These are phyloP conservation scores for Stemphylium lycopersici DNA, from an alignment of 2,329 filamentous ascomycete genomes.

Conservation along the genomic window DNA sequence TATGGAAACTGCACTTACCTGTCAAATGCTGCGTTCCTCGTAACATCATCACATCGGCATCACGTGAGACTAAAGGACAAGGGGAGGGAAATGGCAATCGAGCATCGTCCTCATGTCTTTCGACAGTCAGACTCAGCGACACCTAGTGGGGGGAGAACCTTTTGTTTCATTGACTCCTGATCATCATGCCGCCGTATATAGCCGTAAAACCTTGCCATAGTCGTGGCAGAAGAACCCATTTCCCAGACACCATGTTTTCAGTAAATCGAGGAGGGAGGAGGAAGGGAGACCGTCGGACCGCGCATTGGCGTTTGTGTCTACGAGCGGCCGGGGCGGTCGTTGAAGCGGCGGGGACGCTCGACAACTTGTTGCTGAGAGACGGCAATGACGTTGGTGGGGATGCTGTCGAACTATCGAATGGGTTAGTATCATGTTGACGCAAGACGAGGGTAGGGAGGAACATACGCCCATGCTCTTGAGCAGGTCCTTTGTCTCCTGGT, in stretches of 20 bases:
- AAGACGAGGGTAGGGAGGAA: slow-evolving; percentile 44
- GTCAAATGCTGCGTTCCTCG: background rate
- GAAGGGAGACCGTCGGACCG: slow-evolving; percentile 56
- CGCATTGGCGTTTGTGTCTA: slow-evolving; percentile 27
- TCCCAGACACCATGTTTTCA: slow-evolving; percentile 75
- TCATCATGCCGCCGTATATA: slow-evolving; percentile 72
- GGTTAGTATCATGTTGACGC: slow-evolving; percentile 14
- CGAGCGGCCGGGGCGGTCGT: slow-evolving; percentile 61
- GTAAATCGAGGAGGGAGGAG: slow-evolving; percentile 39
- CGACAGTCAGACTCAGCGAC: slow-evolving; percentile 75
- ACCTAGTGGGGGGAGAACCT: slow-evolving; percentile 67
- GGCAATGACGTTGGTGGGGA: slow-evolving; percentile 93
- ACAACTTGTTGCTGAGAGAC: slow-evolving; percentile 86
- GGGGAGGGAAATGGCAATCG: slow-evolving; percentile 74
- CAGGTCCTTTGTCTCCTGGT: slow-evolving; percentile 99
- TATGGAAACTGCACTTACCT: background rate
- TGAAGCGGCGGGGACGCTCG: slow-evolving; percentile 84
- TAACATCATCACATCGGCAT: slow-evolving; percentile 14
- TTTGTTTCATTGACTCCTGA: slow-evolving; percentile 63
- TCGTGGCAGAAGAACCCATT: slow-evolving; percentile 91
- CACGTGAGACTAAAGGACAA: slow-evolving; percentile 12
- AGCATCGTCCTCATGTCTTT: slow-evolving; percentile 71
- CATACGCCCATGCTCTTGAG: slow-evolving; percentile 98
- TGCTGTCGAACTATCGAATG: slow-evolving; percentile 80
- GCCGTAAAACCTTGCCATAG: slow-evolving; percentile 81